phyloP scores from a whole-genome alignment of 2,329 filamentous ascomycete genomes.

The Bipolaris gigantea region DNA sequence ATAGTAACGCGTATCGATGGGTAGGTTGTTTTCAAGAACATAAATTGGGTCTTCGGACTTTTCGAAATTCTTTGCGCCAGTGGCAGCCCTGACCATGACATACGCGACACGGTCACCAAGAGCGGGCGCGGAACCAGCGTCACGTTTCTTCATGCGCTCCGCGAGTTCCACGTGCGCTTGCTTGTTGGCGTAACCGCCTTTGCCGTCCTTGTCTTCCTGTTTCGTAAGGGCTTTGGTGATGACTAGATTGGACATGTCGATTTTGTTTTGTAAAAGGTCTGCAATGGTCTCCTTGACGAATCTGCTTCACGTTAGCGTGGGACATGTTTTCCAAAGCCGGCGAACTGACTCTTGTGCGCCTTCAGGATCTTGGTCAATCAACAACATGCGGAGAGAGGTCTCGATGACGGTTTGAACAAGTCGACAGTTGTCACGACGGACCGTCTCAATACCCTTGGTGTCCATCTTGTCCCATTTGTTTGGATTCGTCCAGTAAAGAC shows the following conservation, averaged over 20 bases:
- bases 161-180: conserved; percentile 96
- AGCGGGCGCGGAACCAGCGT: conserved; percentile 87
- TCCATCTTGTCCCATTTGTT: conserved; percentile 99
- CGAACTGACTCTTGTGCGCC: conserved; percentile 85
- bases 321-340: conserved; percentile 34
- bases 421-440: conserved; percentile 92
- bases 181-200: conserved; percentile 73
- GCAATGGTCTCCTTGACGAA: conserved; percentile 97
- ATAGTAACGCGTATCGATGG: conserved; percentile 98
- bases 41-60: conserved; percentile 96
- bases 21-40: conserved; percentile 95
- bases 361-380: conserved; percentile 88
- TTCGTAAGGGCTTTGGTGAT: conserved; percentile 98
- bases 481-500: conserved; percentile 94
- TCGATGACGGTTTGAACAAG: conserved; percentile 97
- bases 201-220: conserved; percentile 39
- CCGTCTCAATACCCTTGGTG: conserved; percentile 98
- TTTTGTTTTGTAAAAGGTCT: conserved; percentile 92
- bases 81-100: conserved; percentile 91
- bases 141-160: conserved; percentile 94
- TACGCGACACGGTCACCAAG: conserved; percentile 97
- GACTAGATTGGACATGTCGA: conserved; percentile 98
- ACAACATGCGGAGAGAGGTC: conserved; percentile 90
- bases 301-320: conserved; percentile 53
- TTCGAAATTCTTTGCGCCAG: conserved; percentile 92